phyloP scores from a whole-genome alignment of 73 alveolate species.

The Blepharisma japonicum region DNA sequence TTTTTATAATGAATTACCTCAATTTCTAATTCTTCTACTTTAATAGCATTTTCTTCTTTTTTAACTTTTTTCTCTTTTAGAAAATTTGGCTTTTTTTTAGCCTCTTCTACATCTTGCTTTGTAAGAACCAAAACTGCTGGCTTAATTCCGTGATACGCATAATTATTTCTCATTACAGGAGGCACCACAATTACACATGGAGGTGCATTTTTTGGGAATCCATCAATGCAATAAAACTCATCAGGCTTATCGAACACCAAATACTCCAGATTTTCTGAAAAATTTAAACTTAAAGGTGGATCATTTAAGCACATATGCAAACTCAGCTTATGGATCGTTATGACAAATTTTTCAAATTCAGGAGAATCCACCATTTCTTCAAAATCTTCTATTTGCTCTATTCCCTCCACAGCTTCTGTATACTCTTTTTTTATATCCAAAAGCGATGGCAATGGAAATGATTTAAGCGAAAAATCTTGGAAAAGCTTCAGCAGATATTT shows the following conservation, averaged over 20 bases:
- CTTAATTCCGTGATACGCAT: slow-evolving; percentile 33
- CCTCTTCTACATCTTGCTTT: neutral
- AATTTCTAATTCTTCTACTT: no score
- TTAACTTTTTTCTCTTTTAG: no score
- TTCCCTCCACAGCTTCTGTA: slow-evolving; percentile 1
- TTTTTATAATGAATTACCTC: no score
- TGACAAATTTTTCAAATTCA: slow-evolving; percentile 27
- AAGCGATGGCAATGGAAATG: slow-evolving; percentile 13
- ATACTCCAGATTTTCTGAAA: slow-evolving; percentile 13
- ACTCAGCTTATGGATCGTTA: slow-evolving; percentile 30
- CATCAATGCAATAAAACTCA: slow-evolving; percentile 39
- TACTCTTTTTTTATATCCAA: neutral
- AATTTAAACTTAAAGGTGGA: slow-evolving; percentile 20
- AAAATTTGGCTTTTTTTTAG: no score
- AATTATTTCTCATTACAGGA: slow-evolving; percentile 19
- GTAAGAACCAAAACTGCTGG: slow-evolving; percentile 40
- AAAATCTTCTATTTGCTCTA: neutral
- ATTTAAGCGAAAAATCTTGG: slow-evolving; percentile 21
- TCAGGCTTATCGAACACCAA: slow-evolving; percentile 22
- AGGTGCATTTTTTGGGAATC: slow-evolving; percentile 30
- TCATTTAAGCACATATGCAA: slow-evolving; percentile 35
- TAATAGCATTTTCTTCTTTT: no score
- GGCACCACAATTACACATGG: slow-evolving; percentile 32
- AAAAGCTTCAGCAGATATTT: slow-evolving; percentile 25
- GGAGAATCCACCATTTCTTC: slow-evolving; percentile 26